A percentile compares a stretch with the other conserved stretches of the same genome.
phyloP scores from a whole-genome alignment of 1,284 basidiomycete species.

The Rhodofomes roseus region DNA sequence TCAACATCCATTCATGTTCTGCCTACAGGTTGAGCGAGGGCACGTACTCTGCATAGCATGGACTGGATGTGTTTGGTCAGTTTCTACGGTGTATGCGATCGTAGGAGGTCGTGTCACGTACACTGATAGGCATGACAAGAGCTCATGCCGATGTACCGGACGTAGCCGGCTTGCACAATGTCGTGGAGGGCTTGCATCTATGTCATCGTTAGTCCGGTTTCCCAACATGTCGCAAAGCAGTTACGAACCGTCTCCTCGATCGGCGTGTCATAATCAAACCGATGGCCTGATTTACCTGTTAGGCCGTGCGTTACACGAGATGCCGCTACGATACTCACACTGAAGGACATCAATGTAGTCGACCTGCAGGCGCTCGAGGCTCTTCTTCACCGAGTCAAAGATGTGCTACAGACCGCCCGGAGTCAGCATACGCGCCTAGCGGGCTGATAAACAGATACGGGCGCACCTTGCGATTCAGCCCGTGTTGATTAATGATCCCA shows the following conservation, averaged over 20 bases:
- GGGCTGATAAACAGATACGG: conserved; percentile 40
- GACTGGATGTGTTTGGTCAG: conserved; percentile 1
- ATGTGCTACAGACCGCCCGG: conserved; percentile 31
- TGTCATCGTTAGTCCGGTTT: too few relatives aligned
- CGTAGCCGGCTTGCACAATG: conserved; percentile 60
- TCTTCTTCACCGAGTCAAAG: conserved; percentile 40
- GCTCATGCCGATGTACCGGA: conserved; percentile 66
- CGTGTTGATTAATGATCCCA: conserved; percentile 35
- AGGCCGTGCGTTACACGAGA: background rate
- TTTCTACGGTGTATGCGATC: background rate
- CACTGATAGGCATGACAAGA: conserved; percentile 33
- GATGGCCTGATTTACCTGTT: conserved; percentile 15
- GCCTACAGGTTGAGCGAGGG: background rate
- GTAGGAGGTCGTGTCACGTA: conserved; percentile 1
- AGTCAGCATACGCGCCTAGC: conserved; percentile 5
- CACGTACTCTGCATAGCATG: conserved; percentile 43
- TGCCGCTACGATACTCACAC: conserved; percentile 14
- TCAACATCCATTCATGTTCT: conserved; percentile 21
- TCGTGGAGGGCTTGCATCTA: conserved; percentile 65
- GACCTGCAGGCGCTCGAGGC: conserved; percentile 37
- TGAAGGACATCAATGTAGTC: conserved; percentile 45
- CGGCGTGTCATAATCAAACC: conserved; percentile 26
- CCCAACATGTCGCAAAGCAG: background rate
- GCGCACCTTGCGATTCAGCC: conserved; percentile 37
- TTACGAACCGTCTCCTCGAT: conserved; percentile 25